Percentiles rank a stretch among this genome's conserved stretches.
These are phyloP conservation scores for Cinnamomum chago DNA, from an alignment of 164 flowering plant species.

Conservation along the genomic window DNA sequence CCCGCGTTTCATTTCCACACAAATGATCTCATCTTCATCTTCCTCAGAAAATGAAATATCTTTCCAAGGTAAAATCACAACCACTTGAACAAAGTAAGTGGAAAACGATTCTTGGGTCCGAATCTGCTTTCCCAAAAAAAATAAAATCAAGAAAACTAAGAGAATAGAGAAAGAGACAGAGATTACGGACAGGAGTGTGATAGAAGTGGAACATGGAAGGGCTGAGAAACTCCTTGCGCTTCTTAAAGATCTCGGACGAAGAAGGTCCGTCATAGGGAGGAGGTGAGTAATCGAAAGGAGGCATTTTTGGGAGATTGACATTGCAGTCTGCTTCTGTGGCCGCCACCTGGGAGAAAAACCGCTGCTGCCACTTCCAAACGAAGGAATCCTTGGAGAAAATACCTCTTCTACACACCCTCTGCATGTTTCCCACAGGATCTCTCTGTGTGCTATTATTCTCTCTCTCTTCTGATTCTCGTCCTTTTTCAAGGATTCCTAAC, in stretches of 20 bases:
- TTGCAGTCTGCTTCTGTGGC: slow-evolving; percentile 15
- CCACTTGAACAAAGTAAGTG: too few relatives aligned
- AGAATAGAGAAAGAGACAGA: neutral
- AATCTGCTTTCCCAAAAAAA: neutral
- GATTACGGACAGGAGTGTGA: slow-evolving; percentile 44
- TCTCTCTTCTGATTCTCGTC: neutral
- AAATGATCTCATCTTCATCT: too few relatives aligned
- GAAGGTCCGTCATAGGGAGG: slow-evolving; percentile 84
- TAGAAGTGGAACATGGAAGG: slow-evolving; percentile 77
- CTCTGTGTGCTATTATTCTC: neutral
- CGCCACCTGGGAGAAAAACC: slow-evolving; percentile 22
- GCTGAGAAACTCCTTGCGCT: slow-evolving; percentile 69
- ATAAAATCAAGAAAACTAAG: neutral
- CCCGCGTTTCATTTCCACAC: too few relatives aligned
- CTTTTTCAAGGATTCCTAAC: neutral
- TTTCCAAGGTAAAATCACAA: too few relatives aligned
- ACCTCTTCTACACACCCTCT: slow-evolving; percentile 24
- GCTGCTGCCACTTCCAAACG: neutral
- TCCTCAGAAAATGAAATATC: too few relatives aligned
- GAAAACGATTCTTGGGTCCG: too few relatives aligned
- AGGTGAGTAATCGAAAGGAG: slow-evolving; percentile 84
- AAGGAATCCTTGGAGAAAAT: slow-evolving; percentile 12
- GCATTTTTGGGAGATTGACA: slow-evolving; percentile 51
- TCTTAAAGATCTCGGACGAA: slow-evolving; percentile 58
- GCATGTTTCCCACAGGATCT: slow-evolving; percentile 19